Evolutionary conservation across 1,284 basidiomycete genomes (phyloP).

Genomic region (Anthracocystis setariae): DNA sequence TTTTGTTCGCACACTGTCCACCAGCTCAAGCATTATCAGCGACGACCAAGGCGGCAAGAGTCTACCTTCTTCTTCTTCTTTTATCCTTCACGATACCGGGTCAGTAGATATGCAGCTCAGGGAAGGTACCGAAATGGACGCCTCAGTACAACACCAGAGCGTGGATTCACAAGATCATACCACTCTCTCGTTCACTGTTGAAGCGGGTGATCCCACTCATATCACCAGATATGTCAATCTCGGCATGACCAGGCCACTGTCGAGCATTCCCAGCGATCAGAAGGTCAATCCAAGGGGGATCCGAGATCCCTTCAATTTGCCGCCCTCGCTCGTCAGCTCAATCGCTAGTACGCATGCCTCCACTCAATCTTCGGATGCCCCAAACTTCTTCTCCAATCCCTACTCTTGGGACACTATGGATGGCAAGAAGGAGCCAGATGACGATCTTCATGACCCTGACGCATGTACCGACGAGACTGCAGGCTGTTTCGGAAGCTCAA

Average conservation of each 20-base stretch:
- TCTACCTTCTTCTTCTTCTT: no score
- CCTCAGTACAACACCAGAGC: slow-evolving; percentile 7
- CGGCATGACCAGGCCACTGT: slow-evolving; percentile 39
- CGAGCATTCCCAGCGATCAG: slow-evolving; percentile 32
- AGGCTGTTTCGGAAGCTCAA: slow-evolving; percentile 19
- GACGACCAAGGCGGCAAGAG: no score
- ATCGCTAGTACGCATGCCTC: slow-evolving; percentile 12
- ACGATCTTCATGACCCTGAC: slow-evolving; percentile 51
- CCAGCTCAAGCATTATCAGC: no score
- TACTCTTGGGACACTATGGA: slow-evolving; percentile 59
- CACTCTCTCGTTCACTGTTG: slow-evolving; percentile 28
- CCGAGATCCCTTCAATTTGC: slow-evolving; percentile 34
- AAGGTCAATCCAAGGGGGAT: slow-evolving; percentile 42
- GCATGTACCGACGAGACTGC: slow-evolving; percentile 1
- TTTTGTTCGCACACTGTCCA: no score
- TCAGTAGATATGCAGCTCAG: slow-evolving; percentile 4
- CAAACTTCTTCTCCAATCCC: slow-evolving; percentile 37
- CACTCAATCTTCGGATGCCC: slow-evolving; percentile 10
- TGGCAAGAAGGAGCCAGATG: slow-evolving; percentile 49
- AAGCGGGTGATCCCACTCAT: slow-evolving; percentile 6
- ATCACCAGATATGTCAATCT: slow-evolving; percentile 20
- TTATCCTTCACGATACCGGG: neutral
- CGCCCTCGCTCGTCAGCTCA: slow-evolving; percentile 32
- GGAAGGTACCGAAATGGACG: neutral
- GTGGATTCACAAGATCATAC: slow-evolving; percentile 18